These are phyloP conservation scores for Nakaseomyces bracarensis DNA, from an alignment of 1,139 yeast species.

Conservation along the genomic window DNA sequence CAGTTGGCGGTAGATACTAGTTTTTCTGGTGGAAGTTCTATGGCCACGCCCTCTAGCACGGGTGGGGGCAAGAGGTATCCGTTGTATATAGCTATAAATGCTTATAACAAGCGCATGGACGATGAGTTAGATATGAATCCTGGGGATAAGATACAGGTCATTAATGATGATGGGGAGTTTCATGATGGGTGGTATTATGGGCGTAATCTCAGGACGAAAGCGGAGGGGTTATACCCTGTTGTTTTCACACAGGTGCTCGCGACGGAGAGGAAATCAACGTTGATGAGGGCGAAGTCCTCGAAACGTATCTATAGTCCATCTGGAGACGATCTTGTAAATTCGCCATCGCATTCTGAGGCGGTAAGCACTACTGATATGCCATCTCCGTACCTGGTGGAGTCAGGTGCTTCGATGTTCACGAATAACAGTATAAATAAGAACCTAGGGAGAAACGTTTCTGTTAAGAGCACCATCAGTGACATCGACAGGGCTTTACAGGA, in stretches of 20 bases:
- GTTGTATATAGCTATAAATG: constrained; percentile 62
- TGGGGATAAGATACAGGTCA: constrained; percentile 86
- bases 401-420: constrained; percentile 15
- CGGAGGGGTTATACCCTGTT: constrained; percentile 85
- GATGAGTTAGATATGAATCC: constrained; percentile 76
- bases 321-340: constrained; percentile 10
- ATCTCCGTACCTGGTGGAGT: constrained; percentile 22
- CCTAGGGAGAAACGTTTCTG: constrained; percentile 30
- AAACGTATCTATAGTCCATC: constrained; percentile 17
- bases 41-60: background rate
- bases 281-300: constrained; percentile 38
- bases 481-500: constrained; percentile 81
- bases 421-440: constrained; percentile 9
- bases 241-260: constrained; percentile 58
- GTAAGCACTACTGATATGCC: constrained; percentile 16
- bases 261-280: constrained; percentile 38
- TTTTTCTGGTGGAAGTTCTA: constrained; percentile 8
- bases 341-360: constrained; percentile 11
- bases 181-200: constrained; percentile 99
- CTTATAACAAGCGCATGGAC: constrained; percentile 76
- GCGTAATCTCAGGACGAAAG: constrained; percentile 59
- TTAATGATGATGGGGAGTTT: constrained; percentile 87
- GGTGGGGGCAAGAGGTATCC: constrained; percentile 16
- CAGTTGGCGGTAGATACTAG: constrained; percentile 11
- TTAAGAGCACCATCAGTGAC: constrained; percentile 60